These are phyloP conservation scores for Candida labiduridarum DNA, from an alignment of 1,139 yeast species.

Conservation along the genomic window DNA sequence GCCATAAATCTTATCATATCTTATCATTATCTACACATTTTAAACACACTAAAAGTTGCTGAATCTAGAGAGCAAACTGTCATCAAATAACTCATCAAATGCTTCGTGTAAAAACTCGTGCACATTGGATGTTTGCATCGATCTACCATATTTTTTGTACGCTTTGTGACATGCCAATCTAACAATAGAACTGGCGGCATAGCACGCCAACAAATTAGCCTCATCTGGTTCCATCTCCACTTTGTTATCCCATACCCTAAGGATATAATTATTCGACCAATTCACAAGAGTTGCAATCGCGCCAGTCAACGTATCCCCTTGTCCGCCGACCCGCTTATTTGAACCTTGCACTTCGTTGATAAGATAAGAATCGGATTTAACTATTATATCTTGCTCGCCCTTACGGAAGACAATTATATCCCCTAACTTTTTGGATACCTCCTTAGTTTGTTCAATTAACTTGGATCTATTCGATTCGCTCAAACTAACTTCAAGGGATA, in stretches of 20 bases:
- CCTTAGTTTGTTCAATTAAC: constrained; percentile 31
- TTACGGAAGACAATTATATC: constrained; percentile 72
- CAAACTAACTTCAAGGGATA: constrained; percentile 34
- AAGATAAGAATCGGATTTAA: constrained; percentile 39
- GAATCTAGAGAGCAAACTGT: constrained; percentile 9
- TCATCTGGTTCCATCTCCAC: constrained; percentile 63
- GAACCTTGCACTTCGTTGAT: constrained; percentile 59
- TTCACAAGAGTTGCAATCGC: constrained; percentile 43
- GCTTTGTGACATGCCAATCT: constrained; percentile 70
- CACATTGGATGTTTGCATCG: constrained; percentile 85
- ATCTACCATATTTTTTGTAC: constrained; percentile 63
- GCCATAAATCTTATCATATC: not conserved
- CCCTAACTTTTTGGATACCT: constrained; percentile 59
- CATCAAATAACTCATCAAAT: constrained; percentile 51
- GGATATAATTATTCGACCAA: constrained; percentile 57
- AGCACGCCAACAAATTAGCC: constrained; percentile 56
- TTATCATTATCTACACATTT: not conserved
- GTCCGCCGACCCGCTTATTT: constrained; percentile 49
- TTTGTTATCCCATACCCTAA: constrained; percentile 53
- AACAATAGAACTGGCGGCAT: constrained; percentile 72
- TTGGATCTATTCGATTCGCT: constrained; percentile 26
- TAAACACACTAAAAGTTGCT: constrained; percentile 3
- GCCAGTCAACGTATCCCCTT: constrained; percentile 51
- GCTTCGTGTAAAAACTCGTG: constrained; percentile 70
- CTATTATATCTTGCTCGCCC: constrained; percentile 68